Percentiles rank a stretch among this genome's conserved stretches.
These are phyloP conservation scores for Trypanosoma mega DNA, from an alignment of 208 protist genomes.

Conservation along the genomic window DNA sequence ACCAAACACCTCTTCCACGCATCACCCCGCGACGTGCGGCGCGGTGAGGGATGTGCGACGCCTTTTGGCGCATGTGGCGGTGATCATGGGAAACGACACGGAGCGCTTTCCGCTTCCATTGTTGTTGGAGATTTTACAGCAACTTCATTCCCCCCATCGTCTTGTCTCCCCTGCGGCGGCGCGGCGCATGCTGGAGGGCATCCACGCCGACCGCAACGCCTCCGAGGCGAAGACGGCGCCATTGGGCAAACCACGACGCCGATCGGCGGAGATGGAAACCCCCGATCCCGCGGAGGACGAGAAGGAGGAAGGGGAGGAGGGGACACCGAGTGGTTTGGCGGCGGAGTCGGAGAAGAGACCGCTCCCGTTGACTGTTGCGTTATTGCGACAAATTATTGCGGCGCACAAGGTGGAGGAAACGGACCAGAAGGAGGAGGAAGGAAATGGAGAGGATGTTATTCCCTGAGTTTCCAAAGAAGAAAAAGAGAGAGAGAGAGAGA, in stretches of 20 bases:
- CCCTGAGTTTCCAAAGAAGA: neutral
- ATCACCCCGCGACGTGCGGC: neutral
- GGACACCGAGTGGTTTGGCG: neutral
- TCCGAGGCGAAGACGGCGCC: neutral
- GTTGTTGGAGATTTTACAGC: constrained; percentile 12
- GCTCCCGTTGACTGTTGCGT: constrained; percentile 6
- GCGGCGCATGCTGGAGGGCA: constrained; percentile 15
- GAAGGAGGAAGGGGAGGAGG: neutral
- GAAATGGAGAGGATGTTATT: too few species aligned
- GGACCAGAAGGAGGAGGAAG: neutral
- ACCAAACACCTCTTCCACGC: too few species aligned
- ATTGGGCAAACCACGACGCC: too few species aligned
- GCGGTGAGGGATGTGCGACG: constrained; percentile 10
- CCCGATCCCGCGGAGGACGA: neutral
- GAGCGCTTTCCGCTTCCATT: constrained; percentile 30
- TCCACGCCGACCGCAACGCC: constrained; percentile 1
- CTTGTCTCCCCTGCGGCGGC: constrained; percentile 20
- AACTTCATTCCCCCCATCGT: constrained; percentile 21
- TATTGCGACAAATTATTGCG: neutral
- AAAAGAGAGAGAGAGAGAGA: neutral
- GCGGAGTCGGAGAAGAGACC: neutral
- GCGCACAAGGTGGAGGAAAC: neutral
- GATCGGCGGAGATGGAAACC: neutral
- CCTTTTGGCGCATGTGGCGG: constrained; percentile 34
- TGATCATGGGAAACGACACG: constrained; percentile 37